phyloP scores from a whole-genome alignment of 192 early-diverging fungal genomes.

The Podila minutissima region DNA sequence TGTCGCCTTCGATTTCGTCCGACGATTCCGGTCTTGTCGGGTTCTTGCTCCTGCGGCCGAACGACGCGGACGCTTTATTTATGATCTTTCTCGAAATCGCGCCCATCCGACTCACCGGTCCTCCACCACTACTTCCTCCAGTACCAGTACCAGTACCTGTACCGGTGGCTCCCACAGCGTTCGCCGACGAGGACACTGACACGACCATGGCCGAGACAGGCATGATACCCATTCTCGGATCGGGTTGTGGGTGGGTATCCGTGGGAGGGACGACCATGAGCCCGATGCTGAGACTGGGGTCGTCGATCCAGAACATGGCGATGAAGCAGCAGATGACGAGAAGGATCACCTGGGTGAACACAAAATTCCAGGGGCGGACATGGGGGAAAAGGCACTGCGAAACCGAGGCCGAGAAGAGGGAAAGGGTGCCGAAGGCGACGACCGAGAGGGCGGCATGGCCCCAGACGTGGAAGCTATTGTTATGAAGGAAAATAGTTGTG shows the following conservation, averaged over 20 bases:
- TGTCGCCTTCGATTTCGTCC: neutral
- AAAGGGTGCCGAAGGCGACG: constrained; percentile 45
- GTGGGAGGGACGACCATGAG: constrained; percentile 34
- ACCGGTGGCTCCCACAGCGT: neutral
- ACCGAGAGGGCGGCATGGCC: constrained; percentile 35
- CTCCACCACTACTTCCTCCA: neutral
- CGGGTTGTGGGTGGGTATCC: constrained; percentile 9
- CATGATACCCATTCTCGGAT: neutral
- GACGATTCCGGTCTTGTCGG: neutral
- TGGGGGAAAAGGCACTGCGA: constrained; percentile 36
- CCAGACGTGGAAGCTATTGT: constrained; percentile 38
- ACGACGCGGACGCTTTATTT: neutral
- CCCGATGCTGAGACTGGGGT: constrained; percentile 33
- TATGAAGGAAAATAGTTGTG: neutral
- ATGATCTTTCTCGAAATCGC: neutral
- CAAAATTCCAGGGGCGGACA: constrained; percentile 38
- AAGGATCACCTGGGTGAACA: constrained; percentile 39
- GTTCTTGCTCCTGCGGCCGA: neutral
- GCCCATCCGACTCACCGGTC: neutral
- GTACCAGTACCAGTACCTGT: neutral
- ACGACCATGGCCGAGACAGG: neutral
- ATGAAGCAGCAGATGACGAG: constrained; percentile 45
- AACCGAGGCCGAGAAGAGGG: constrained; percentile 43
- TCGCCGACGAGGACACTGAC: neutral
- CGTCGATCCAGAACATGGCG: constrained; percentile 52